These are phyloP conservation scores for Sugiyamaella smithiae DNA, from an alignment of 805 yeast genomes.

Conservation along the genomic window DNA sequence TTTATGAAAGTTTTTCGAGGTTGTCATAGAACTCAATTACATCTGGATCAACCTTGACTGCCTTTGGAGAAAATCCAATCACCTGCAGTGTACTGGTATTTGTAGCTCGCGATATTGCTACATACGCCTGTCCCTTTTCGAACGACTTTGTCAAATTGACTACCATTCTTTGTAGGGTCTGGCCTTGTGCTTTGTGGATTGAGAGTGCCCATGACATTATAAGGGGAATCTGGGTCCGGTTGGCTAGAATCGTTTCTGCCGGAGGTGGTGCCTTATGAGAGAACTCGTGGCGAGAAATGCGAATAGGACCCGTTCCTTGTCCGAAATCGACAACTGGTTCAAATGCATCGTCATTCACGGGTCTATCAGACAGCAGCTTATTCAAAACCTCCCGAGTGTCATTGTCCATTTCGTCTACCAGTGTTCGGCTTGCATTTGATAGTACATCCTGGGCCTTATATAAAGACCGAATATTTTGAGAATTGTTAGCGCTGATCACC, in stretches of 20 bases:
- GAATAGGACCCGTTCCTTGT: background rate
- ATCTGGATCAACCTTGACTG: slow-evolving; percentile 66
- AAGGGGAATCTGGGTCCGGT: slow-evolving; percentile 76
- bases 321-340: slow-evolving; percentile 18
- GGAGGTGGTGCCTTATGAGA: background rate
- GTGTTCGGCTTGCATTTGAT: background rate
- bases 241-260: slow-evolving; percentile 45
- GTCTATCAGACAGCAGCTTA: background rate
- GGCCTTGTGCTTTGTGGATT: slow-evolving; percentile 95
- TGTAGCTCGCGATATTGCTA: slow-evolving; percentile 89
- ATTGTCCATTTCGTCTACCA: background rate
- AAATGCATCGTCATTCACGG: slow-evolving; percentile 18
- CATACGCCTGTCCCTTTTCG: slow-evolving; percentile 95
- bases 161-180: slow-evolving; percentile 68
- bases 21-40: slow-evolving; percentile 65
- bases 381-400: background rate
- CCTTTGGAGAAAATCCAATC: slow-evolving; percentile 60
- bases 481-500: background rate
- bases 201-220: slow-evolving; percentile 93
- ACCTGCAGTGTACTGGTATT: slow-evolving; percentile 79
- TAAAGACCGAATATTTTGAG: background rate
- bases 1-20: background rate
- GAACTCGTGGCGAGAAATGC: background rate
- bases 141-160: slow-evolving; percentile 77
- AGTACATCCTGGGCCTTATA: background rate